Evolutionary conservation across 306 rosid genomes (phyloP).

Genomic region (Fragaria vesca): DNA sequence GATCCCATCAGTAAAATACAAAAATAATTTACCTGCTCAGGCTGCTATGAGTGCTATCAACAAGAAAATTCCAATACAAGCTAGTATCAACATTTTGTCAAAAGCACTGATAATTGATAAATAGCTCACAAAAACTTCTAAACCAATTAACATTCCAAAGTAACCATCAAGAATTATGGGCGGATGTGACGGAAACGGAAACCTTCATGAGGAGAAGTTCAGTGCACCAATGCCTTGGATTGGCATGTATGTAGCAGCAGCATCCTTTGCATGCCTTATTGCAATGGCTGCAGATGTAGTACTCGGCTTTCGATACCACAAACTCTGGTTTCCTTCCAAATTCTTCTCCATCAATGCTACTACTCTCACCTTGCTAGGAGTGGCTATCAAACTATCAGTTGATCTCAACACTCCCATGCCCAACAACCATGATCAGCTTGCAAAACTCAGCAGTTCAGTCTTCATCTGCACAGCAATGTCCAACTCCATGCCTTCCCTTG

Average conservation of each 20-base stretch:
- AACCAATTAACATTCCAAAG: neutral
- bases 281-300: slow-evolving; percentile 63
- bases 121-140: neutral
- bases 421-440: slow-evolving; percentile 63
- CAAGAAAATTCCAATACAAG: slow-evolving; percentile 1
- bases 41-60: slow-evolving; percentile 16
- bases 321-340: slow-evolving; percentile 77
- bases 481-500: slow-evolving; percentile 84
- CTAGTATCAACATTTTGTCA: neutral
- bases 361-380: slow-evolving; percentile 62
- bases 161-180: slow-evolving; percentile 37
- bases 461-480: slow-evolving; percentile 67
- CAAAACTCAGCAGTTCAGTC: slow-evolving; percentile 73
- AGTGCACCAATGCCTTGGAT: slow-evolving; percentile 92
- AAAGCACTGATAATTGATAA: neutral
- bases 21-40: slow-evolving; percentile 13
- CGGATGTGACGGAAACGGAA: slow-evolving; percentile 55
- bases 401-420: slow-evolving; percentile 92
- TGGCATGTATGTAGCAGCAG: slow-evolving; percentile 78
- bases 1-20: neutral
- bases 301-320: slow-evolving; percentile 42
- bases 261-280: slow-evolving; percentile 57
- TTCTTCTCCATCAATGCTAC: slow-evolving; percentile 76
- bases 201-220: slow-evolving; percentile 60
- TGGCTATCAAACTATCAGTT: slow-evolving; percentile 59